Percentiles rank a stretch among this genome's conserved stretches.
Evolutionary conservation across 495 filamentous ascomycete species (phyloP).

Genomic region (Tuber magnatum): DNA sequence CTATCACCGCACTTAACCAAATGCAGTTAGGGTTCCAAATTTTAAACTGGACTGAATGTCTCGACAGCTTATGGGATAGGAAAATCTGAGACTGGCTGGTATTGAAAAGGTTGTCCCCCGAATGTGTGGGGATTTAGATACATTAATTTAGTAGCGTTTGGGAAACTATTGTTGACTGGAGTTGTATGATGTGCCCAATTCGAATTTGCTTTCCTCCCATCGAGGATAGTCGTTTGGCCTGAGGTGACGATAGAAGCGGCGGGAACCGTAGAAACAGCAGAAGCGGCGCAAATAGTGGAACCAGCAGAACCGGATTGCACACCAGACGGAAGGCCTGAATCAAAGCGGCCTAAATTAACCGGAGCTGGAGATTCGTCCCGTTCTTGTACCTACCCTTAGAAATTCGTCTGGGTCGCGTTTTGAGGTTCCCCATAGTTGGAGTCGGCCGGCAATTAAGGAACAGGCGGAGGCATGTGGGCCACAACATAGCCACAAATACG

Average conservation of each 20-base stretch:
- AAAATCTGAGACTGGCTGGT: no score
- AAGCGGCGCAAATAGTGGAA: not conserved
- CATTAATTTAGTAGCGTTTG: not conserved
- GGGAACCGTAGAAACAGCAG: not conserved
- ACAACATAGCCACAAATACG: no score
- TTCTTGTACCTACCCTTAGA: not conserved
- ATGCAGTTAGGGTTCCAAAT: no score
- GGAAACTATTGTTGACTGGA: not conserved
- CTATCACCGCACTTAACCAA: no score
- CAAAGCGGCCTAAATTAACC: not conserved
- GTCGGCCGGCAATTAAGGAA: no score
- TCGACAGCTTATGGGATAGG: no score
- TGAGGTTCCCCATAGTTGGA: no score
- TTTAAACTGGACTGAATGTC: no score
- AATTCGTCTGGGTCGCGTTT: not conserved
- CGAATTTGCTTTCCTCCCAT: not conserved
- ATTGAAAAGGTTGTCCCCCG: not conserved
- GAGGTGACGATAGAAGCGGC: not conserved
- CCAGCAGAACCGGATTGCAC: not conserved
- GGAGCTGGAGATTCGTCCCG: not conserved
- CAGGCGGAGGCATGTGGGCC: no score
- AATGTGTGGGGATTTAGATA: slow-evolving; percentile 1
- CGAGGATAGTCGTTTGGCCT: not conserved
- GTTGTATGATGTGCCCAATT: not conserved
- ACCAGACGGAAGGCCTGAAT: not conserved